These are phyloP conservation scores for Coleophoma eucalyptorum DNA, from an alignment of 2,329 filamentous ascomycete genomes.

Conservation along the genomic window DNA sequence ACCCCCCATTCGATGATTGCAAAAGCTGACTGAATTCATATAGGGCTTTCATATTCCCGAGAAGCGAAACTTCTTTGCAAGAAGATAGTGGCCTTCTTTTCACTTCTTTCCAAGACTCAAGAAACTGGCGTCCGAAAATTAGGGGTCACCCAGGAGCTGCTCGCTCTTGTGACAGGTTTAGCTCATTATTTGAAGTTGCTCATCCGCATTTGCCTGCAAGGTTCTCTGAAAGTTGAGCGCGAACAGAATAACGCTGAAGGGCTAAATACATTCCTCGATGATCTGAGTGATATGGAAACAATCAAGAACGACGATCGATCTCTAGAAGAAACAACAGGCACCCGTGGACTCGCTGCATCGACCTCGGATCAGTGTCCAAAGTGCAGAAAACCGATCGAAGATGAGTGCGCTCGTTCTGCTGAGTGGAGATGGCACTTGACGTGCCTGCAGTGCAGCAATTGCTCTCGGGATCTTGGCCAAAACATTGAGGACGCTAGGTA, in stretches of 20 bases:
- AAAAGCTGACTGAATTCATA: background rate
- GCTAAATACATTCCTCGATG: conserved; percentile 77
- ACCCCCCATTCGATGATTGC: background rate
- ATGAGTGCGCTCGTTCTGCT: conserved; percentile 77
- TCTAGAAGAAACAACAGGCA: conserved; percentile 61
- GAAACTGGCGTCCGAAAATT: conserved; percentile 86
- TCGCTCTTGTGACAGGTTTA: conserved; percentile 93
- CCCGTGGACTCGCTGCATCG: conserved; percentile 65
- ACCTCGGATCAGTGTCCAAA: conserved; percentile 80
- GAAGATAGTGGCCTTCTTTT: conserved; percentile 98
- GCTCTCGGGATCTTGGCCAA: conserved; percentile 68
- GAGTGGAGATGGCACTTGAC: conserved; percentile 79
- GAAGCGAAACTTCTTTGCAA: conserved; percentile 99
- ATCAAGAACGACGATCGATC: conserved; percentile 69
- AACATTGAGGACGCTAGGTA: conserved; percentile 67
- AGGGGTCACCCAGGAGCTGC: conserved; percentile 93
- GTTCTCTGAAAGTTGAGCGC: conserved; percentile 84
- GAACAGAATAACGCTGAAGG: conserved; percentile 73
- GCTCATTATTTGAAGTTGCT: conserved; percentile 97
- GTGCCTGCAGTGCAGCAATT: conserved; percentile 70
- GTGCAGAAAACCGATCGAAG: conserved; percentile 87
- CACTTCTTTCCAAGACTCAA: conserved; percentile 88
- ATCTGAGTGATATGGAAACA: conserved; percentile 78
- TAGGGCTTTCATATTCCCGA: conserved; percentile 83
- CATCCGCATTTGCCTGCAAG: conserved; percentile 94